Conservation (phyloP, 306 rosid genomes). For the Astragalus glycyphyllos region DNA sequence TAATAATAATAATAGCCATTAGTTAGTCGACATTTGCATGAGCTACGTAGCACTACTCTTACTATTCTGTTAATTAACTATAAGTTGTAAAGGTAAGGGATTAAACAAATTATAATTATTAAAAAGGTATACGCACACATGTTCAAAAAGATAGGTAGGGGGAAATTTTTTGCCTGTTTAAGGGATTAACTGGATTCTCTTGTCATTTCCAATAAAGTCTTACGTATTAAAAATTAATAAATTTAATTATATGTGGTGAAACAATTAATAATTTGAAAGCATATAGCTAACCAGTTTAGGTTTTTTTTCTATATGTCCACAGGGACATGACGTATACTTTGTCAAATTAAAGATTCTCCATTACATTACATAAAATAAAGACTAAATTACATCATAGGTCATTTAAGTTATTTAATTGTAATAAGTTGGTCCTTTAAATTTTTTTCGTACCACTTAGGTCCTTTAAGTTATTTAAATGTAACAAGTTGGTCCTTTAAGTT, state of each 20-base stretch:
- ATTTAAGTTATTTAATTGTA: no score
- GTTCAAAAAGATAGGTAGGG: slow-evolving; percentile 62
- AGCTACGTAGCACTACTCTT: slow-evolving; percentile 46
- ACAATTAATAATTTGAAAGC: slow-evolving; percentile 33
- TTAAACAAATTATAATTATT: slow-evolving; percentile 21
- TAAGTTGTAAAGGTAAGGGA: slow-evolving; percentile 33
- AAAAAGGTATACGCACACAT: slow-evolving; percentile 60
- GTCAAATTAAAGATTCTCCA: slow-evolving; percentile 67
- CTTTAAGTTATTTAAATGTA: no score
- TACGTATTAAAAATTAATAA: neutral
- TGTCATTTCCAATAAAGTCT: slow-evolving; percentile 59
- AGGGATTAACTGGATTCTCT: slow-evolving; percentile 71
- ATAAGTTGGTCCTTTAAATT: no score
- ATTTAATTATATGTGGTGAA: slow-evolving; percentile 23
- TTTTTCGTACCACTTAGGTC: no score
- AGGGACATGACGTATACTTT: slow-evolving; percentile 55
- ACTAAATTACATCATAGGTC: no score
- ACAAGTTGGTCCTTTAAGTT: no score
- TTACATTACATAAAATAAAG: slow-evolving; percentile 37
- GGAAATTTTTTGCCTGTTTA: slow-evolving; percentile 49
- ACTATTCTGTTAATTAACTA: slow-evolving; percentile 24
- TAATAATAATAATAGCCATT: slow-evolving; percentile 41
- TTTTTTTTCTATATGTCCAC: slow-evolving; percentile 54
- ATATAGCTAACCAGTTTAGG: slow-evolving; percentile 45
- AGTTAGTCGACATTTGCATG: slow-evolving; percentile 67